Evolutionary conservation across 1,139 yeast genomes (phyloP), one percentile per base, ranked within the genome.

Genomic region (Lodderomyces beijingensis): DNA sequence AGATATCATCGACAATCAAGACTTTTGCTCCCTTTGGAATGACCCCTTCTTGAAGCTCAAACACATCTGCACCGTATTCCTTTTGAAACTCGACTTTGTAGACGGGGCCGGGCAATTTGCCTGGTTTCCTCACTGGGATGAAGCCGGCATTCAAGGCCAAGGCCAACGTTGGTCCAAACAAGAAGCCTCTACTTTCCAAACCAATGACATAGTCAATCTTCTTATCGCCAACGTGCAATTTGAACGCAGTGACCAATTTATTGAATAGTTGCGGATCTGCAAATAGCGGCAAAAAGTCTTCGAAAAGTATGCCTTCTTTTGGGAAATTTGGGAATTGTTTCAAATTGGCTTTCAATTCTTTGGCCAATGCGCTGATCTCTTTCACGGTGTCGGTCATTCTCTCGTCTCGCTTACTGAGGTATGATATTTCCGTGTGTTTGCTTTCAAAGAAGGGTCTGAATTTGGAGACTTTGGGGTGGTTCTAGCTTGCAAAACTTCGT

Each of bases 101-200:
- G 35, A 80, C 69, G 45, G 81, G 77, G 47, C 98, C 98, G 31
- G 98, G 97, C 46, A 91, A 74, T 64, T 91, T 91, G 39, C 97
- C 97, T 40, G 80, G 80, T 66, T 91, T 91, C 70, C 98, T 83
- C 31, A 91, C 83, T 20, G 98, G 97, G 33, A 91, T 84, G 50
- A 91, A 91, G 3, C 96, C 93, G 28, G 93, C 91, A 42, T 82
- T 80, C 40, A 91, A 63, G 39, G 87, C 91, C 44, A 91, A 73
- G 6, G 98, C 98, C 46, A 91, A 70, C 25, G 97, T 69, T 31
- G 99, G 98, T 8, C 97, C 99, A 50, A 91, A 91, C 41, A 91
- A 70, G 58, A 91, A 91, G 1, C 99, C 99, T 60, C 99, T 82
- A 36, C 96, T 86, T 61, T 91, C 99, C 46, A 93, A 74, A 27